Evolutionary conservation across 23 red algal species (phyloP).

Genomic region (Gracilaria caudata): DNA sequence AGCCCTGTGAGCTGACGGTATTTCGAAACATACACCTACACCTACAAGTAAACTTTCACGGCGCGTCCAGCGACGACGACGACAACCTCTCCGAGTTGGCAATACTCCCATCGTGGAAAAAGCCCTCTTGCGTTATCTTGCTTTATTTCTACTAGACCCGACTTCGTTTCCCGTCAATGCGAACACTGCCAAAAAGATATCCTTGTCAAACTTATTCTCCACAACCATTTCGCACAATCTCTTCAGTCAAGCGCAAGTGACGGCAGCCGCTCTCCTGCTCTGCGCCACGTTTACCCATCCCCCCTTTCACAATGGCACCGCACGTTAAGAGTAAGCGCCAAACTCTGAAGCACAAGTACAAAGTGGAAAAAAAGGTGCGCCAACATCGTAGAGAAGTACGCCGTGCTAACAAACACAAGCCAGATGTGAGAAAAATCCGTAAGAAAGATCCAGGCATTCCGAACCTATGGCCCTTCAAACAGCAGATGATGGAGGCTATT

Average conservation of each 20-base stretch:
- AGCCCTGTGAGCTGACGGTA: neutral
- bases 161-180: too few relatives aligned
- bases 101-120: too few relatives aligned
- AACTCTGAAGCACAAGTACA: slow-evolving; percentile 90
- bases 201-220: too few relatives aligned
- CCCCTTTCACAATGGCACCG: slow-evolving; percentile 43
- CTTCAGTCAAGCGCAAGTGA: neutral
- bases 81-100: too few relatives aligned
- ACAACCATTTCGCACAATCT: neutral
- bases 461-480: slow-evolving; percentile 89
- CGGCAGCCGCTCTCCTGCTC: too few relatives aligned
- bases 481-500: slow-evolving; percentile 85
- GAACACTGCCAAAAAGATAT: too few relatives aligned
- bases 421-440: slow-evolving; percentile 49
- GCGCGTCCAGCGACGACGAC: neutral
- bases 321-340: slow-evolving; percentile 81
- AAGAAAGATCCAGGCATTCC: slow-evolving; percentile 88
- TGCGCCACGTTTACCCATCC: neutral
- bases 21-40: neutral
- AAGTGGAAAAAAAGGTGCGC: slow-evolving; percentile 93
- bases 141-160: too few relatives aligned
- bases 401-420: slow-evolving; percentile 52
- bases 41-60: neutral
- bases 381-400: slow-evolving; percentile 78
- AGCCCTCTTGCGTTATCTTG: too few relatives aligned